phyloP scores from a whole-genome alignment of 2,329 filamentous ascomycete species.

The Metarhizium humberi region DNA sequence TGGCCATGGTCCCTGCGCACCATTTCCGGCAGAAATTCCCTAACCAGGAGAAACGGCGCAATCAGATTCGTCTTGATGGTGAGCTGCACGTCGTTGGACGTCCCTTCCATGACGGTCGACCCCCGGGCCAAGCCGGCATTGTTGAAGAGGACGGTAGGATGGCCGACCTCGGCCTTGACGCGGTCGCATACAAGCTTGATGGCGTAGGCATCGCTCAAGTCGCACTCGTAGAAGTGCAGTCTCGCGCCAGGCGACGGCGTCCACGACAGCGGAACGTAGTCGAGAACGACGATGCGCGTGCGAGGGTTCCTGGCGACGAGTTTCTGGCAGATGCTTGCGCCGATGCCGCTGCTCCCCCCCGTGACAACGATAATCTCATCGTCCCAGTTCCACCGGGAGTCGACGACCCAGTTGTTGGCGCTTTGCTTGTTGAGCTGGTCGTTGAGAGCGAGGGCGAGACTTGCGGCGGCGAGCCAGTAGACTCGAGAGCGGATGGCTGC shows the following conservation, averaged over 20 bases:
- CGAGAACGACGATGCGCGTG: slow-evolving; percentile 23
- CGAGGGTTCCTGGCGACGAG: slow-evolving; percentile 15
- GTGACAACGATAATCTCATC: slow-evolving; percentile 29
- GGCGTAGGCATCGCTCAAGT: slow-evolving; percentile 22
- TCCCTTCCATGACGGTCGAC: slow-evolving; percentile 18
- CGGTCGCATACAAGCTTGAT: slow-evolving; percentile 18
- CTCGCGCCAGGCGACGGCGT: slow-evolving; percentile 9
- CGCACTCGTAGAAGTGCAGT: slow-evolving; percentile 24
- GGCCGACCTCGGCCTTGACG: slow-evolving; percentile 23
- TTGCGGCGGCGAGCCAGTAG: slow-evolving; percentile 7
- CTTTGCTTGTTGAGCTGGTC: slow-evolving; percentile 13
- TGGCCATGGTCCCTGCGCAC: slow-evolving; percentile 50
- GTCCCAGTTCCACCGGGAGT: slow-evolving; percentile 21
- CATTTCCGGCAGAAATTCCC: slow-evolving; percentile 54
- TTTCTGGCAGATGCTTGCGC: slow-evolving; percentile 20
- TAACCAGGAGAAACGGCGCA: slow-evolving; percentile 46
- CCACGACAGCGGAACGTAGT: slow-evolving; percentile 22
- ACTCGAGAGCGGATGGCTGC: neutral
- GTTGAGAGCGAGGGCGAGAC: slow-evolving; percentile 12
- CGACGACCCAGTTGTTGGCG: slow-evolving; percentile 16
- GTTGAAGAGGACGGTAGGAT: slow-evolving; percentile 28
- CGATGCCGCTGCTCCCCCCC: slow-evolving; percentile 30
- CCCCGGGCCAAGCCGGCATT: slow-evolving; percentile 23
- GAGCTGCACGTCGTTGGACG: slow-evolving; percentile 18
- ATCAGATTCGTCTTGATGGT: slow-evolving; percentile 39